phyloP scores from a whole-genome alignment of 352 stramenopile species.

The Globisporangium yorkense region DNA sequence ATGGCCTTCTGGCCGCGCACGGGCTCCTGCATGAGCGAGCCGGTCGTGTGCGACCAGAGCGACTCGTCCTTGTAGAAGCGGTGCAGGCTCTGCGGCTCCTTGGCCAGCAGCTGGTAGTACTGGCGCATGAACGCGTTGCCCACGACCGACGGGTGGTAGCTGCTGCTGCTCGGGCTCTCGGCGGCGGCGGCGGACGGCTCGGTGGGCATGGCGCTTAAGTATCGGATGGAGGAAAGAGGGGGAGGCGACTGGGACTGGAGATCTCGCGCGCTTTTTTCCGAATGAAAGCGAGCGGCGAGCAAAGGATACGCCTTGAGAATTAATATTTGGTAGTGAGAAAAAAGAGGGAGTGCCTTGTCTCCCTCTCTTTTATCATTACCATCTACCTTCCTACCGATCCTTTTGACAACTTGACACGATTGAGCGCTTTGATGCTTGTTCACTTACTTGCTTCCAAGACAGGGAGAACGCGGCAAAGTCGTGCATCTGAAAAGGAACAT shows the following conservation, averaged over 20 bases:
- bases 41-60: conserved; percentile 70
- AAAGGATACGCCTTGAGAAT: too few species aligned
- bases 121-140: conserved; percentile 87
- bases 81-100: conserved; percentile 79
- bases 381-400: too few species aligned
- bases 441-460: too few species aligned
- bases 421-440: too few species aligned
- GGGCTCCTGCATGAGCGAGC: conserved; percentile 77
- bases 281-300: too few species aligned
- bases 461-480: too few species aligned
- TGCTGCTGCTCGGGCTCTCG: conserved; percentile 2
- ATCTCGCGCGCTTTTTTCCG: neutral
- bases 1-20: conserved; percentile 75
- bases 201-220: neutral
- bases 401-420: too few species aligned
- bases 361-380: too few species aligned
- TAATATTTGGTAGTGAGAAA: too few species aligned
- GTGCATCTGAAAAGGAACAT: too few species aligned
- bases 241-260: neutral
- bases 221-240: too few species aligned
- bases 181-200: conserved; percentile 12
- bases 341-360: too few species aligned
- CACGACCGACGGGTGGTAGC: conserved; percentile 53
- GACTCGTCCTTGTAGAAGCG: conserved; percentile 88
- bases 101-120: conserved; percentile 87